phyloP scores from a whole-genome alignment of 768 basidiomycete species.

The Auricularia sp. region DNA sequence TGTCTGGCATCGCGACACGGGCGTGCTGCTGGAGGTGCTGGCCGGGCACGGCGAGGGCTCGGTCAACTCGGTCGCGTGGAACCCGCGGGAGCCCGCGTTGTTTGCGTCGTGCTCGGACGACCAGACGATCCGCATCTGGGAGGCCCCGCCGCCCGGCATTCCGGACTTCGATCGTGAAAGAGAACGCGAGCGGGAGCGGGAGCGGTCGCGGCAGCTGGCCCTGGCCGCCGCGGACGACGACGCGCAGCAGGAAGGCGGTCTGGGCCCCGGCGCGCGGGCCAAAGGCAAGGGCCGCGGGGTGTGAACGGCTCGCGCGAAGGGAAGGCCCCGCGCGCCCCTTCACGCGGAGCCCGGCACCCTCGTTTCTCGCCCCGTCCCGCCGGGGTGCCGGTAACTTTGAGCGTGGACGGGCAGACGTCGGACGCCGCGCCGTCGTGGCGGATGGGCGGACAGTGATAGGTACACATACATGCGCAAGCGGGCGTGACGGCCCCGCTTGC shows the following conservation, averaged over 20 bases:
- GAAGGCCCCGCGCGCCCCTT: not conserved
- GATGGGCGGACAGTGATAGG: not conserved
- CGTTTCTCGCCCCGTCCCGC: not conserved
- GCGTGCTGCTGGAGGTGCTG: constrained; percentile 75
- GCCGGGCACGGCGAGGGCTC: constrained; percentile 79
- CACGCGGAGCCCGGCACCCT: not conserved
- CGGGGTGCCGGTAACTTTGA: not conserved
- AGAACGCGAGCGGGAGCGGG: not conserved
- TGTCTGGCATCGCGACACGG: constrained; percentile 88
- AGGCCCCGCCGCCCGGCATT: constrained; percentile 28
- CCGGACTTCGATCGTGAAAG: not conserved
- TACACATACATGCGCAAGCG: not conserved
- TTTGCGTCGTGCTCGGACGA: constrained; percentile 98
- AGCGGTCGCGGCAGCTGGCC: not conserved
- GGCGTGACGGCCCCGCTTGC: too few relatives aligned
- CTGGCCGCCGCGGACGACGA: not conserved
- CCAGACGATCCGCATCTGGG: constrained; percentile 84
- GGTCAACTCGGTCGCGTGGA: constrained; percentile 96
- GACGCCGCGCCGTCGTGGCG: not conserved
- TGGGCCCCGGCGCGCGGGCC: not conserved
- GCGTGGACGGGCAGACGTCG: not conserved
- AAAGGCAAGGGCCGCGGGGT: not conserved
- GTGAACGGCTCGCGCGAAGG: not conserved
- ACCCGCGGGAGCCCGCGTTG: constrained; percentile 77
- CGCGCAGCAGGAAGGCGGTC: not conserved